phyloP scores from a whole-genome alignment of 768 basidiomycete species.

The Leccinellum luteum region DNA sequence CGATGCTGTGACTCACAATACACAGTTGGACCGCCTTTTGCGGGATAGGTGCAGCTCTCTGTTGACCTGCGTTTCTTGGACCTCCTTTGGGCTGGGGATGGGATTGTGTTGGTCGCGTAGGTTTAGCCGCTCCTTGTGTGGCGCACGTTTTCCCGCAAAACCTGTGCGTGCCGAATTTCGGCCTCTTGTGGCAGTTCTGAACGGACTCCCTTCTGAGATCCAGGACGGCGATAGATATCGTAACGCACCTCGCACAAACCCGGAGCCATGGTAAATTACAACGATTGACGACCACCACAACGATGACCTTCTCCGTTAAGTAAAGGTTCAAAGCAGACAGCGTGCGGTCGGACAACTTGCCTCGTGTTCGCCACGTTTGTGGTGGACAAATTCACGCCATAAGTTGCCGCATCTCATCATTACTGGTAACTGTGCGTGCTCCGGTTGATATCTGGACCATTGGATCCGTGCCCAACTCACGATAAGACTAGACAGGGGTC shows the following conservation, averaged over 20 bases:
- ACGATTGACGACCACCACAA: constrained; percentile 4
- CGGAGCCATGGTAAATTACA: constrained; percentile 26
- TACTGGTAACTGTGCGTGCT: background rate
- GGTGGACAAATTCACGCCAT: background rate
- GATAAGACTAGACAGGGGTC: constrained; percentile 18
- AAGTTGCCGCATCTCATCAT: background rate
- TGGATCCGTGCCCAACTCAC: constrained; percentile 1
- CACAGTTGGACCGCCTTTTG: constrained; percentile 26
- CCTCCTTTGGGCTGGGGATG: constrained; percentile 12
- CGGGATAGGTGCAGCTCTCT: constrained; percentile 12
- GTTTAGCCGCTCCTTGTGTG: constrained; percentile 36
- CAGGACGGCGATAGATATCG: background rate
- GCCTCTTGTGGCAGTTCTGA: constrained; percentile 53
- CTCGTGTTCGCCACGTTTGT: constrained; percentile 28
- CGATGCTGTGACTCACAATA: constrained; percentile 23
- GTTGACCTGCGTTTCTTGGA: constrained; percentile 11
- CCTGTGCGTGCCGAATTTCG: constrained; percentile 53
- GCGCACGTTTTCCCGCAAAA: constrained; percentile 59
- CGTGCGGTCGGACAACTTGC: constrained; percentile 6
- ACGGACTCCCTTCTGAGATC: constrained; percentile 1
- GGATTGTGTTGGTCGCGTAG: constrained; percentile 11
- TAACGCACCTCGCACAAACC: constrained; percentile 30
- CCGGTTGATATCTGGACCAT: constrained; percentile 8
- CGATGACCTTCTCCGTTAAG: constrained; percentile 6
- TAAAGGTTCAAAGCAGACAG: constrained; percentile 9